Base-by-base conservation (phyloP, 179 eudicot genomes). In the Spergularia azorica region DNA sequence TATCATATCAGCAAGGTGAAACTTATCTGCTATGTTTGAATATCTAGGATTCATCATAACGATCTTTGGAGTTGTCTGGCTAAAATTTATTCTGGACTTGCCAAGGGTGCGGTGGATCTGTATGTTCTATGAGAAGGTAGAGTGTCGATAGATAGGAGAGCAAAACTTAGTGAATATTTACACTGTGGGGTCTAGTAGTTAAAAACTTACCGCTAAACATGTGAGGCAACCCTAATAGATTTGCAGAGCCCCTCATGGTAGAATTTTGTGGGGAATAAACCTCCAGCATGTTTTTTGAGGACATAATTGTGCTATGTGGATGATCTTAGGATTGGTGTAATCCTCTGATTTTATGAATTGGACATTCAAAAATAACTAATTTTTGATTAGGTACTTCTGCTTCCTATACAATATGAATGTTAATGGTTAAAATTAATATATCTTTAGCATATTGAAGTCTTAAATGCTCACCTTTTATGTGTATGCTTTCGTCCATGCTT, bases 11-110 rank as follows among this genome's bases (percentile, higher is more conserved):
- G 32, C 32, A 26, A 26, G 32, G 32, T 26, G 32, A 26, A 26
- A 26, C 32, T 26, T 26, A 26, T 26, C 32, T 26, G 32, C 32
- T 26, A 26, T 26, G 32, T 26, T 26, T 26, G 2, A 26, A 26
- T n/a, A 43, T 66, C n/a, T 38, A 39, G 70, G 41, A 39, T 9
- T 61, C 32, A 0, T 36, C 50, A 62, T 63, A 6, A 26, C n/a
- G 51, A n/a, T 51, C n/a, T 50, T 41, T 63, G 58, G 65, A 74
- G 5, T 15, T 72, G 10, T 77, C 59, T 50, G 39, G 17, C 60
- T 70, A 60, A 51, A 70, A 52, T 26, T 70, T 52, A 69, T 32
- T 16, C 55, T 48, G 32, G 11, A 4, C 65, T 20, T 41, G 43
- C 21, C 5, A 43, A n/a, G 52, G 70, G 55, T 17, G 5, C 8